Evolutionary conservation across 2,329 filamentous ascomycete species (phyloP).

Genomic region (Aulographum hederae): DNA sequence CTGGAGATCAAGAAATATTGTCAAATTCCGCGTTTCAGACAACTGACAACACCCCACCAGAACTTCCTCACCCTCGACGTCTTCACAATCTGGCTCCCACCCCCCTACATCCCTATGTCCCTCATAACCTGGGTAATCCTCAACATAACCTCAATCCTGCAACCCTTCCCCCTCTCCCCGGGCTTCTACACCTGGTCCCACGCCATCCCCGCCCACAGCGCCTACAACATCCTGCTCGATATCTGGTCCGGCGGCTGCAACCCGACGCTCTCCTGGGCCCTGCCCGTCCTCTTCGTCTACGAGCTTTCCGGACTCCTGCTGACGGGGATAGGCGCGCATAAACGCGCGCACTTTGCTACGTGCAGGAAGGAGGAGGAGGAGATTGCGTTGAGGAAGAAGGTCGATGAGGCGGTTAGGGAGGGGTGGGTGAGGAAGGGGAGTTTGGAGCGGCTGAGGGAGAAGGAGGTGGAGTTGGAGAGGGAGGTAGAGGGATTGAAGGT

Average conservation of each 20-base stretch:
- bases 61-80: conserved; percentile 27
- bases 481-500: no score
- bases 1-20: no score
- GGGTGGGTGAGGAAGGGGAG: conserved; percentile 1
- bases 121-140: conserved; percentile 25
- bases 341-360: conserved; percentile 10
- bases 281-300: conserved; percentile 26
- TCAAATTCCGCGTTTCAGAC: conserved; percentile 3
- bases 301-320: conserved; percentile 13
- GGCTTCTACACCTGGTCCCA: conserved; percentile 24
- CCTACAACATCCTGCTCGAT: conserved; percentile 22
- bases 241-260: conserved; percentile 27
- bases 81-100: conserved; percentile 22
- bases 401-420: no score
- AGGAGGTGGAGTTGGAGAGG: no score
- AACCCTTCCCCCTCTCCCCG: conserved; percentile 24
- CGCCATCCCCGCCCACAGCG: conserved; percentile 21
- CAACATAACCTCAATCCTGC: conserved; percentile 24
- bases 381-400: no score
- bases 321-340: conserved; percentile 8
- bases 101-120: conserved; percentile 24
- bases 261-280: conserved; percentile 18
- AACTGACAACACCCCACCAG: no score
- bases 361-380: conserved; percentile 5
- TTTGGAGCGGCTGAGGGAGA: no score